phyloP scores from a whole-genome alignment of 192 early-diverging fungal species.

The Mortierella hygrophila region DNA sequence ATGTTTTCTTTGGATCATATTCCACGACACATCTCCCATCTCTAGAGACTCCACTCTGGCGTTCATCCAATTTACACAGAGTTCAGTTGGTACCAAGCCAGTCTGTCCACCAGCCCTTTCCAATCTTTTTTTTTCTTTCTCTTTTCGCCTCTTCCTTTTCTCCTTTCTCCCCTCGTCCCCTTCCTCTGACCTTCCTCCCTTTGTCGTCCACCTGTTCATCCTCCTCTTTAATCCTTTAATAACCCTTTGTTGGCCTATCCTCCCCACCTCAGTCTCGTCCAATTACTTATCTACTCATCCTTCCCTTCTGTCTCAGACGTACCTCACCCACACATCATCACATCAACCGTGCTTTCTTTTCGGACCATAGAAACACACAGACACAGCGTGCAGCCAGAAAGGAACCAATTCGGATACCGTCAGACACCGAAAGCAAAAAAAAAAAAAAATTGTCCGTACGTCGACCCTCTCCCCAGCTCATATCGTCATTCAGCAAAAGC shows the following conservation, averaged over 20 bases:
- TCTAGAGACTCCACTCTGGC: not conserved
- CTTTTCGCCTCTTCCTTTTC: not conserved
- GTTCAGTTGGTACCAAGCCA: not conserved
- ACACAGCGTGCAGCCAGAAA: not conserved
- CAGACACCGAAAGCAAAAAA: not conserved
- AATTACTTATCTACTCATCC: too few species aligned
- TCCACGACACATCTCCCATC: slow-evolving; percentile 1
- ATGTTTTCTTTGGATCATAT: slow-evolving; percentile 8
- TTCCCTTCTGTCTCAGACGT: not conserved
- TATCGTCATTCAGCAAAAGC: slow-evolving; percentile 1
- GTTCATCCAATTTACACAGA: too few species aligned
- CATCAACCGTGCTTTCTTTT: not conserved
- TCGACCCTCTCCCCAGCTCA: not conserved
- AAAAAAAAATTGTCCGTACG: not conserved
- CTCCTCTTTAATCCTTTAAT: not conserved
- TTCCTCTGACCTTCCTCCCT: not conserved
- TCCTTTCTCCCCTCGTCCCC: not conserved
- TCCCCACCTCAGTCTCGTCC: not conserved
- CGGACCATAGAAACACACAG: not conserved
- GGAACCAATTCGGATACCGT: not conserved
- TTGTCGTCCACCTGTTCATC: not conserved
- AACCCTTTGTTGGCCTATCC: not conserved
- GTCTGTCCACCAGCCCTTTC: not conserved
- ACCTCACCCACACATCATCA: not conserved
- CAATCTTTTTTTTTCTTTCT: not conserved